Evolutionary conservation across 805 yeast species (phyloP).

Genomic region (Wickerhamiella shivajii): DNA sequence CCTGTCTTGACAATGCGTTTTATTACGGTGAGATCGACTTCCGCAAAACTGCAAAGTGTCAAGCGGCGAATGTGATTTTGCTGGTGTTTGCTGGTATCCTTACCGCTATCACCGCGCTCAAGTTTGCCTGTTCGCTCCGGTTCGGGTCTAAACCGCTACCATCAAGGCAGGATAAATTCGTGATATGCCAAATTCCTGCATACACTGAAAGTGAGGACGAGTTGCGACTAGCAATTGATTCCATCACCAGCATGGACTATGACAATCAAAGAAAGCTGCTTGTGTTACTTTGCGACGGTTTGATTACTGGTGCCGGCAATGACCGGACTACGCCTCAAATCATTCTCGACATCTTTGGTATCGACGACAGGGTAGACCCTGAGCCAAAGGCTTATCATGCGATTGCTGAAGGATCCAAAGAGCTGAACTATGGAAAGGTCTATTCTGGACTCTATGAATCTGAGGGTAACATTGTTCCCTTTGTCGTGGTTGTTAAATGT

Average conservation of each 20-base stretch:
- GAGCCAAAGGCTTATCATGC: conserved; percentile 36
- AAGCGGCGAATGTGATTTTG: conserved; percentile 27
- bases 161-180: conserved; percentile 27
- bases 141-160: conserved; percentile 27
- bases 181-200: conserved; percentile 30
- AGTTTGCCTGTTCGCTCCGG: conserved; percentile 27
- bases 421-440: conserved; percentile 46
- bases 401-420: conserved; percentile 44
- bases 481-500: conserved; percentile 38
- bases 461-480: conserved; percentile 40
- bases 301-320: conserved; percentile 46
- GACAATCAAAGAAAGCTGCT: conserved; percentile 44
- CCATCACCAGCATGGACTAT: conserved; percentile 39
- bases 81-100: conserved; percentile 27
- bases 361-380: conserved; percentile 34
- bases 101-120: conserved; percentile 27
- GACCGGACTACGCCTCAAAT: conserved; percentile 42
- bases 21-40: conserved; percentile 26
- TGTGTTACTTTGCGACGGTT: conserved; percentile 45
- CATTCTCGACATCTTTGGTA: conserved; percentile 33
- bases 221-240: conserved; percentile 41
- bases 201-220: conserved; percentile 46
- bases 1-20: conserved; percentile 27
- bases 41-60: conserved; percentile 28
- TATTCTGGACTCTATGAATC: conserved; percentile 48